These are phyloP conservation scores for Globisporangium recalcitrans DNA, from an alignment of 352 stramenopile species.

Conservation along the genomic window DNA sequence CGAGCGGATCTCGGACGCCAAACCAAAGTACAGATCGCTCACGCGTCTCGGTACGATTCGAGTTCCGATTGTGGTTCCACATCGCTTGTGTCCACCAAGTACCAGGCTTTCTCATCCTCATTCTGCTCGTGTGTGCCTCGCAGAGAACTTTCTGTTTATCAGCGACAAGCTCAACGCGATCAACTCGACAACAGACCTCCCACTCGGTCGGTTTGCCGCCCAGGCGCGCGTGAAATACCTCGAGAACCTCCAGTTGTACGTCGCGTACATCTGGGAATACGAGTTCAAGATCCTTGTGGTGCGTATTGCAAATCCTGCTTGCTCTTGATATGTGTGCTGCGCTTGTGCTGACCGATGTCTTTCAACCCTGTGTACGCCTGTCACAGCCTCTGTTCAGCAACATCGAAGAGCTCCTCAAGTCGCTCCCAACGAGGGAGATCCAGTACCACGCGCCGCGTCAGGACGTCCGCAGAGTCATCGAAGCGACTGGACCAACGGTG, in stretches of 20 bases:
- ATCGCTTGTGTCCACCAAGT: background rate
- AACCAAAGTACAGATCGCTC: constrained; percentile 62
- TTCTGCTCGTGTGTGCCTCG: background rate
- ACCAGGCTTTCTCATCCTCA: background rate
- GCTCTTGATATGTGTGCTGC: background rate
- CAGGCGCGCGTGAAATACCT: constrained; percentile 37
- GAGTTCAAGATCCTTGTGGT: constrained; percentile 61
- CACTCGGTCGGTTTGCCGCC: constrained; percentile 45
- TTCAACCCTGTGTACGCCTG: background rate
- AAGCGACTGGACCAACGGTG: constrained; percentile 39
- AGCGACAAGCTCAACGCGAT: constrained; percentile 43
- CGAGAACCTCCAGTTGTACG: constrained; percentile 41
- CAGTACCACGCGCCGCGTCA: constrained; percentile 61
- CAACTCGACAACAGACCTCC: constrained; percentile 39
- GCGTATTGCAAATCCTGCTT: background rate
- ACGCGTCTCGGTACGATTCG: constrained; percentile 41
- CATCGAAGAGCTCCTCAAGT: constrained; percentile 50
- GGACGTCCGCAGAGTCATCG: constrained; percentile 46
- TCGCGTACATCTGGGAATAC: constrained; percentile 62
- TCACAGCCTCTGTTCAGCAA: constrained; percentile 41
- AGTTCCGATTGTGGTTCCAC: too few species aligned
- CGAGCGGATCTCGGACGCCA: constrained; percentile 55
- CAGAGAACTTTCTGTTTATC: constrained; percentile 72
- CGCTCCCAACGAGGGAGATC: constrained; percentile 54
- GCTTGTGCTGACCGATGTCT: background rate